These are phyloP conservation scores for Aspergillus campestris DNA, from an alignment of 495 filamentous ascomycete species.

Conservation along the genomic window DNA sequence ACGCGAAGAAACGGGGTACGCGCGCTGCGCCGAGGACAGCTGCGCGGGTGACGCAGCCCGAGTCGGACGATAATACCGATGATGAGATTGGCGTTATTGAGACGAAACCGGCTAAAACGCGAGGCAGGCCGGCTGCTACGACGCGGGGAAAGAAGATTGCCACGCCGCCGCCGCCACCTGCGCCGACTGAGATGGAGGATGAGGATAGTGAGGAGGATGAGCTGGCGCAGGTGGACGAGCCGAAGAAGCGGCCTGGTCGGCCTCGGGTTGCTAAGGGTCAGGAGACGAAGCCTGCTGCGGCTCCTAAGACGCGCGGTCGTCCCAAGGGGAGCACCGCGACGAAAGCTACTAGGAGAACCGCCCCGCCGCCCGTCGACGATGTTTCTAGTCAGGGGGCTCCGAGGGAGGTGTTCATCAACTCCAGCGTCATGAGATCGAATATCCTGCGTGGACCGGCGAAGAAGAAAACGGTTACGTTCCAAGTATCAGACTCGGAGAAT, in stretches of 20 bases:
- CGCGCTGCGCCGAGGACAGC: background rate
- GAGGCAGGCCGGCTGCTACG: constrained; percentile 9
- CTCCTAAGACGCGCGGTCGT: constrained; percentile 25
- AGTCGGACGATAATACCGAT: constrained; percentile 29
- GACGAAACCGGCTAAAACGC: constrained; percentile 10
- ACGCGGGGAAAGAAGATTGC: constrained; percentile 15
- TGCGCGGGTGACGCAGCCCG: background rate
- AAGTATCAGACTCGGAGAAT: constrained; percentile 32
- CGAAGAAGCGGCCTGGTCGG: constrained; percentile 29
- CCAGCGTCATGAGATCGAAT: constrained; percentile 27
- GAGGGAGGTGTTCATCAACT: constrained; percentile 22
- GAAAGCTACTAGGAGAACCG: too few relatives aligned
- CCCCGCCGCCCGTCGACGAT: background rate
- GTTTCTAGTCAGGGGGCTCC: constrained; percentile 5
- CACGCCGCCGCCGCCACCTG: constrained; percentile 1
- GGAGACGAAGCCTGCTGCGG: constrained; percentile 9
- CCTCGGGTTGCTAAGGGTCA: constrained; percentile 16
- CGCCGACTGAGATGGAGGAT: constrained; percentile 5
- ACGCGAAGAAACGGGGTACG: constrained; percentile 6
- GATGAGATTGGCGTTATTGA: constrained; percentile 32
- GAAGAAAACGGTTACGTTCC: constrained; percentile 49
- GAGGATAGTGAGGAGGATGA: constrained; percentile 17
- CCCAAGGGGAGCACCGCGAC: constrained; percentile 20
- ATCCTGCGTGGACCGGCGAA: constrained; percentile 33
- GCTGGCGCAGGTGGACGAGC: constrained; percentile 18